A percentile compares a stretch with the other conserved stretches of the same genome.
These are phyloP conservation scores for Fraxinus excelsior DNA, from an alignment of 257 asterid species.

Conservation along the genomic window DNA sequence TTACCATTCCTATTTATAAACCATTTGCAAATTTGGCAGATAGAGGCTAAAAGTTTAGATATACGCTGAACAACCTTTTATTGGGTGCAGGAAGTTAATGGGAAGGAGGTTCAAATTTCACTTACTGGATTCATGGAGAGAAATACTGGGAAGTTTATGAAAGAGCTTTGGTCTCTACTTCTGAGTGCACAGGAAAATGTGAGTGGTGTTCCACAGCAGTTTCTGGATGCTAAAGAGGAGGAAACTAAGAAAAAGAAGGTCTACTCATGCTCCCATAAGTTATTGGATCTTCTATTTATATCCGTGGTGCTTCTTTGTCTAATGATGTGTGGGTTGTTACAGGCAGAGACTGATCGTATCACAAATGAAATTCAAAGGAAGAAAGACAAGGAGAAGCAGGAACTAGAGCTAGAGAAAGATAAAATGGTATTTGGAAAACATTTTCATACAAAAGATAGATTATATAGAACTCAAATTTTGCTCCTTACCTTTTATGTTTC, in stretches of 20 bases:
- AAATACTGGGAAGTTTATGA: constrained; percentile 97
- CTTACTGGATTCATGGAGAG: constrained; percentile 99
- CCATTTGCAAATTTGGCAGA: no score
- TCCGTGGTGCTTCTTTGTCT: background rate
- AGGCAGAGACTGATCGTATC: constrained; percentile 90
- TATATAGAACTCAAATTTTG: constrained; percentile 34
- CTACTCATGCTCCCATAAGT: constrained; percentile 16
- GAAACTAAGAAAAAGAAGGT: constrained; percentile 86
- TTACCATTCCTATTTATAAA: no score
- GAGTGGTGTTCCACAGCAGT: constrained; percentile 95
- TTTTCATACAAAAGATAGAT: constrained; percentile 60
- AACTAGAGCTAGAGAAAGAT: constrained; percentile 57
- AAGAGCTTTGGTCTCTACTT: constrained; percentile 90
- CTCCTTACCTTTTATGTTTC: constrained; percentile 62
- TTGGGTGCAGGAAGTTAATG: constrained; percentile 78
- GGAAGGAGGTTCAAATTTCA: constrained; percentile 84
- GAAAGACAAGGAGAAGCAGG: constrained; percentile 77
- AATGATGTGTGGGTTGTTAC: constrained; percentile 27
- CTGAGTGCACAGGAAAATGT: constrained; percentile 87
- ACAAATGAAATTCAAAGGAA: constrained; percentile 71
- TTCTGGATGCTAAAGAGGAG: constrained; percentile 97
- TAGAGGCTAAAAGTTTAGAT: background rate
- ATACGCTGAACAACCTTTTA: background rate
- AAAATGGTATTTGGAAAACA: constrained; percentile 58
- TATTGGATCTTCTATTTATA: background rate